A percentile compares a stretch with the other conserved stretches of the same genome.
These are phyloP conservation scores for Rugosomyces carneus DNA, from an alignment of 1,284 basidiomycete species.

Conservation along the genomic window DNA sequence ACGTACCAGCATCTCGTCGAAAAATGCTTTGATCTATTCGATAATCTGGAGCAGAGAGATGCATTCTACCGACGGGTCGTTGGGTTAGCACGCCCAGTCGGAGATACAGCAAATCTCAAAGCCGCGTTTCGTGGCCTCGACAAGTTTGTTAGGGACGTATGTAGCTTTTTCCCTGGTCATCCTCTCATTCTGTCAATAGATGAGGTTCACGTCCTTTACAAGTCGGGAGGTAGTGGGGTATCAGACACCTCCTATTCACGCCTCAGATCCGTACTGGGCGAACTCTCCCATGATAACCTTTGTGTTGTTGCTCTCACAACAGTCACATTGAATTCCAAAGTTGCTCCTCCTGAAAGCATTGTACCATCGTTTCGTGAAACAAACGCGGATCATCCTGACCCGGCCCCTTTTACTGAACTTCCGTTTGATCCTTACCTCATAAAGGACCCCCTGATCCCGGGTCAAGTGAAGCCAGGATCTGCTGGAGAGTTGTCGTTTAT, in stretches of 20 bases:
- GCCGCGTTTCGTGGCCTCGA: neutral
- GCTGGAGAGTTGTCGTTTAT: neutral
- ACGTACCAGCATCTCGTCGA: neutral
- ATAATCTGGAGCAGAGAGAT: neutral
- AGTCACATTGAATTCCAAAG: neutral
- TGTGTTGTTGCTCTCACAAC: neutral
- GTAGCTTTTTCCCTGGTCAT: neutral
- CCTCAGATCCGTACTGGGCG: neutral
- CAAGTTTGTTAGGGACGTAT: too few species aligned
- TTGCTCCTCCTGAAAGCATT: neutral
- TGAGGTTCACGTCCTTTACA: neutral
- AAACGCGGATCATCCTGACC: neutral
- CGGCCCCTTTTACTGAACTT: neutral
- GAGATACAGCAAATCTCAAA: neutral
- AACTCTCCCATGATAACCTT: neutral
- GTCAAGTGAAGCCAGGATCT: neutral
- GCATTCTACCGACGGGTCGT: neutral
- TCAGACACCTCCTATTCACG: neutral
- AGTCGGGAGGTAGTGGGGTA: neutral
- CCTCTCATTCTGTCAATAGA: neutral
- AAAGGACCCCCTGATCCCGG: neutral
- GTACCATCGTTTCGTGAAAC: neutral
- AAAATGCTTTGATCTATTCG: neutral
- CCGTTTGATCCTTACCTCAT: neutral
- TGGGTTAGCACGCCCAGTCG: neutral